A percentile compares a stretch with the other conserved stretches of the same genome.
These are phyloP conservation scores for Narthecium ossifragum DNA, from an alignment of 106 monocot genomes.

Conservation along the genomic window DNA sequence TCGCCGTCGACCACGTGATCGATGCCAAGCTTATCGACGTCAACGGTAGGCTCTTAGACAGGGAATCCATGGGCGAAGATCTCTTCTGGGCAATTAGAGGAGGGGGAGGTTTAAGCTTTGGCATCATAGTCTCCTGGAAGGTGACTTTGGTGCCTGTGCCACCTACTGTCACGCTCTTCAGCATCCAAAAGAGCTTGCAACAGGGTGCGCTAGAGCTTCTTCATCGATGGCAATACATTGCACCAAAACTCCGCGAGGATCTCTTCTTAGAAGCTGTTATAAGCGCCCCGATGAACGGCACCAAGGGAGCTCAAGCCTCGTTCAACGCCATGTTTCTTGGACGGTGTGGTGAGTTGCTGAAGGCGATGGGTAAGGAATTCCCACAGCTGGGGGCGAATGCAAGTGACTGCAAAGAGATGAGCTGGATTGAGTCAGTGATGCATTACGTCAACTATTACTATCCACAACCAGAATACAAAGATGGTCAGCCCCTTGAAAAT, in stretches of 20 bases:
- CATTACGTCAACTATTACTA: too few relatives aligned
- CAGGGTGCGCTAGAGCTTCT: constrained; percentile 11
- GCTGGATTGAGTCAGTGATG: constrained; percentile 29
- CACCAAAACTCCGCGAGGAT: neutral
- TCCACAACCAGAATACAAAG: neutral
- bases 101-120: constrained; percentile 9
- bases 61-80: constrained; percentile 5
- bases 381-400: neutral
- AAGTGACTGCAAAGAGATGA: constrained; percentile 17
- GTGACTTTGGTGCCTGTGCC: neutral
- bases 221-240: constrained; percentile 24
- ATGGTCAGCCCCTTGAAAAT: neutral
- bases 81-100: constrained; percentile 15
- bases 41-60: constrained; percentile 3
- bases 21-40: constrained; percentile 3
- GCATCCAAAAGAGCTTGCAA: neutral
- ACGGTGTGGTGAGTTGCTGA: constrained; percentile 5
- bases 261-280: neutral
- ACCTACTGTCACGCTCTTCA: constrained; percentile 13
- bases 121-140: constrained; percentile 1
- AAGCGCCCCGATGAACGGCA: neutral
- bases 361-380: neutral
- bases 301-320: neutral
- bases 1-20: neutral
- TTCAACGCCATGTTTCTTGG: constrained; percentile 47